A percentile compares a stretch with the other conserved stretches of the same genome.
Evolutionary conservation across 208 protist genomes (phyloP).

Genomic region (Trichomonas vaginalis): DNA sequence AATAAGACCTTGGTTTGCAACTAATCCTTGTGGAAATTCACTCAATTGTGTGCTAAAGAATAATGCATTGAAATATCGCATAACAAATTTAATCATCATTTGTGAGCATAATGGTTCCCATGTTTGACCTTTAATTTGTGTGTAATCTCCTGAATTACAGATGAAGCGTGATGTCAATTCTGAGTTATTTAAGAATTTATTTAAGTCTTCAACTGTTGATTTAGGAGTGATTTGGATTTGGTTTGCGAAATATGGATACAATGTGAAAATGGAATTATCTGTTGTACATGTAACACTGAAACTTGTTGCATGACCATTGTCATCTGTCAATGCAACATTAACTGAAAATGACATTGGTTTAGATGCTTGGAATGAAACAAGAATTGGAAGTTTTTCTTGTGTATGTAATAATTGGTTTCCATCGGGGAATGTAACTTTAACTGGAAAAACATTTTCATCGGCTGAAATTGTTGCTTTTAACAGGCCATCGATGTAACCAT

Average conservation of each 20-base stretch:
- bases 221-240: background rate
- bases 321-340: background rate
- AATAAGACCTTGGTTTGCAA: background rate
- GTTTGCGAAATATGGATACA: background rate
- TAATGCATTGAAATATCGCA: background rate
- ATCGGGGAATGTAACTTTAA: background rate
- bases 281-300: background rate
- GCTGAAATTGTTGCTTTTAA: background rate
- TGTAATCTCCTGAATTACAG: background rate
- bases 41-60: background rate
- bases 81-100: background rate
- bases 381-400: background rate
- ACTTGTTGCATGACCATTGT: background rate
- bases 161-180: background rate
- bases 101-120: background rate
- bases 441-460: background rate
- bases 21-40: background rate
- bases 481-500: background rate
- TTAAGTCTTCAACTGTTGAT: background rate
- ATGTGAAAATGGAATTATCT: background rate
- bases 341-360: background rate
- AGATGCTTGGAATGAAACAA: background rate
- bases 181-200: background rate
- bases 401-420: background rate
- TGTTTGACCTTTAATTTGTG: background rate